Base-by-base conservation (phyloP, 345 rosid genomes). In the Geranium brycei region DNA sequence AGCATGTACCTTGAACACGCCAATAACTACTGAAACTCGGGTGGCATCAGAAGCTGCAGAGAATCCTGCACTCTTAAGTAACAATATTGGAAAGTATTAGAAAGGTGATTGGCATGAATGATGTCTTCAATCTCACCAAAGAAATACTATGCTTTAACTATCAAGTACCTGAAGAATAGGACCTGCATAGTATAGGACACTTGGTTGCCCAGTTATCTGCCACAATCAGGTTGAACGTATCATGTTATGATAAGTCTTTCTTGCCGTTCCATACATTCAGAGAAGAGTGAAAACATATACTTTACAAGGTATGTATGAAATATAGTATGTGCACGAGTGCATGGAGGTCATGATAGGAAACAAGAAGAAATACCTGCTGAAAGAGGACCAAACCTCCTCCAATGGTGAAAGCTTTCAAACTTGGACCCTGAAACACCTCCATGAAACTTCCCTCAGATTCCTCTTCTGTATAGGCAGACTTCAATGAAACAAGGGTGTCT, bases 141-240 rank as follows among this genome's bases (percentile, higher is more conserved):
- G 41, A 35, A 35, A 35, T 14, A 70, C 18, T 66, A 56, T 61
- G 56, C 18, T 62, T 15, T 40, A 57, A 31, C 15, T 28, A 64
- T 19, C 68, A 60, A 65, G 64, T 72, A 93, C 99, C 96, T 93
- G 97, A 76, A 93, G 87, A 72, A 93, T 93, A 31, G 99, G 72
- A 68, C 96, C 95, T 15, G 99, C 99, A 67, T 93, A 90, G 64
- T 90, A 93, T 59, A 93, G 80, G 63, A 90, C 97, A 77, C 99
- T 93, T 12, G 99, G 99, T 75, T 93, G 98, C 61, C 98, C 98
- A 64, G 98, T 92, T 75, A 92, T 87, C 98, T 91, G 86, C 71
- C 69, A 80, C 55, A 40, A 67, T 62, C 66, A 66, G 32, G 53
- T 47, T 47, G 14, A 8, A 47, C 3, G 53, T 47, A 47, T 47